These are phyloP conservation scores for Calonectria hongkongensis DNA, from an alignment of 2,329 filamentous ascomycete genomes.

Conservation along the genomic window DNA sequence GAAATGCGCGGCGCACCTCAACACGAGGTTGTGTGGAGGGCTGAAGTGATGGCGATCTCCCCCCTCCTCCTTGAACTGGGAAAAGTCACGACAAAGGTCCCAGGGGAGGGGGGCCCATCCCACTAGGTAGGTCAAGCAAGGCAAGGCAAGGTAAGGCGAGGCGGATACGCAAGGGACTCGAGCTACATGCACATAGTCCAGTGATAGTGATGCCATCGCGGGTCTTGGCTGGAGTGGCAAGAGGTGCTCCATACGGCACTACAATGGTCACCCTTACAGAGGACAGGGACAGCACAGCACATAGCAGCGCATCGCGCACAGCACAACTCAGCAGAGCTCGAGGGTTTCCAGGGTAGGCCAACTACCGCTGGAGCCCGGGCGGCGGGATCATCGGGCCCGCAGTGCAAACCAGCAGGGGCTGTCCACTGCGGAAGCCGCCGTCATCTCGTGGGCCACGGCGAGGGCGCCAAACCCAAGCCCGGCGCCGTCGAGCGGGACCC, in stretches of 20 bases:
- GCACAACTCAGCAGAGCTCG: conserved; percentile 38
- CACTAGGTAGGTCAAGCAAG: conserved; percentile 41
- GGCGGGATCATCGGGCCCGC: conserved; percentile 49
- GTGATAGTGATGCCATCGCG: conserved; percentile 7
- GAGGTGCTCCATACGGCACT: conserved; percentile 24
- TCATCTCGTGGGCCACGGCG: conserved; percentile 44
- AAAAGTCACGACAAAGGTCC: conserved; percentile 1
- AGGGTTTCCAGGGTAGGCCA: conserved; percentile 40
- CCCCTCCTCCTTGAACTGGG: not conserved
- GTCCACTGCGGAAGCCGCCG: conserved; percentile 48
- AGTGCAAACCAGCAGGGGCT: conserved; percentile 46
- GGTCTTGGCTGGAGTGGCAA: conserved; percentile 19
- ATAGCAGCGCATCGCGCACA: conserved; percentile 39
- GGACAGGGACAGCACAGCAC: conserved; percentile 43
- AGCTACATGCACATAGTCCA: conserved; percentile 26
- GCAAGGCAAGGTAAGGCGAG: conserved; percentile 36
- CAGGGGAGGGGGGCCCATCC: conserved; percentile 9
- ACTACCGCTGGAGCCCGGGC: conserved; percentile 44
- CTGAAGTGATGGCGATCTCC: conserved; percentile 46
- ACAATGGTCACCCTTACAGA: conserved; percentile 17
- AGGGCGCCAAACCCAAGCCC: conserved; percentile 40
- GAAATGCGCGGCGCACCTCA: not conserved
- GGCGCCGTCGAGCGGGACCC: conserved; percentile 52
- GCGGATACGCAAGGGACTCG: conserved; percentile 50
- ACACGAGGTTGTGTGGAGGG: conserved; percentile 37